Conservation (phyloP, 306 rosid species). For the Corylus avellana region DNA sequence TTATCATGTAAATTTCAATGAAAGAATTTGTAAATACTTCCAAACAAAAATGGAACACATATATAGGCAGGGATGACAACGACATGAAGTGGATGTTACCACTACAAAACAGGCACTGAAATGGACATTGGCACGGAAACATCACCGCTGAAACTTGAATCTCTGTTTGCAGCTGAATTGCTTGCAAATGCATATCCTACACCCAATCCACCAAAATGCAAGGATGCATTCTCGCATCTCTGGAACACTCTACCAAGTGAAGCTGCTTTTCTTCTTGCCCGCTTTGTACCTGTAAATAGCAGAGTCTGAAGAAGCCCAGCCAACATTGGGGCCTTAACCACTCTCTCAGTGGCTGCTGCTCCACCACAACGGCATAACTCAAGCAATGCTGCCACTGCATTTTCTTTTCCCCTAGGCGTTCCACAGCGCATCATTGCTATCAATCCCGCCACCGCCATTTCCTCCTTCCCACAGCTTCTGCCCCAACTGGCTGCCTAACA, state of each 20-base stretch:
- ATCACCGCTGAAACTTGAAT: slow-evolving; percentile 70
- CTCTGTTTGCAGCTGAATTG: slow-evolving; percentile 69
- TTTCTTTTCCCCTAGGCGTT: slow-evolving; percentile 88
- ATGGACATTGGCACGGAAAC: slow-evolving; percentile 81
- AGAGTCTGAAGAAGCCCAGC: slow-evolving; percentile 87
- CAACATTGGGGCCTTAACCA: slow-evolving; percentile 77
- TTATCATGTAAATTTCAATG: slow-evolving; percentile 64
- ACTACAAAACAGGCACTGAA: slow-evolving; percentile 81
- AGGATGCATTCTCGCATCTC: slow-evolving; percentile 60
- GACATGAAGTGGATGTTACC: slow-evolving; percentile 29
- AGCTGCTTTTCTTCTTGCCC: slow-evolving; percentile 96
- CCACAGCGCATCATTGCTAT: slow-evolving; percentile 89
- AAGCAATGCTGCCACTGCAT: slow-evolving; percentile 93
- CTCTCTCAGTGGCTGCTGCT: slow-evolving; percentile 72
- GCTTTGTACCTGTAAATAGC: slow-evolving; percentile 82
- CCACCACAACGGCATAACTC: slow-evolving; percentile 95
- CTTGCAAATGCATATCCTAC: slow-evolving; percentile 73
- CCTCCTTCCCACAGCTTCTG: slow-evolving; percentile 74
- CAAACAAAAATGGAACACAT: slow-evolving; percentile 59
- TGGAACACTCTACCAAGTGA: slow-evolving; percentile 91
- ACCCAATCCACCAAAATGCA: slow-evolving; percentile 80
- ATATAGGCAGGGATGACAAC: slow-evolving; percentile 19
- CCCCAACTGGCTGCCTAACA: slow-evolving; percentile 75
- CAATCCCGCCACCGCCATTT: slow-evolving; percentile 67
- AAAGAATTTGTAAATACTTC: slow-evolving; percentile 75